These are phyloP conservation scores for Amaranthus palmeri DNA, from an alignment of 148 eudicot species.

Conservation along the genomic window DNA sequence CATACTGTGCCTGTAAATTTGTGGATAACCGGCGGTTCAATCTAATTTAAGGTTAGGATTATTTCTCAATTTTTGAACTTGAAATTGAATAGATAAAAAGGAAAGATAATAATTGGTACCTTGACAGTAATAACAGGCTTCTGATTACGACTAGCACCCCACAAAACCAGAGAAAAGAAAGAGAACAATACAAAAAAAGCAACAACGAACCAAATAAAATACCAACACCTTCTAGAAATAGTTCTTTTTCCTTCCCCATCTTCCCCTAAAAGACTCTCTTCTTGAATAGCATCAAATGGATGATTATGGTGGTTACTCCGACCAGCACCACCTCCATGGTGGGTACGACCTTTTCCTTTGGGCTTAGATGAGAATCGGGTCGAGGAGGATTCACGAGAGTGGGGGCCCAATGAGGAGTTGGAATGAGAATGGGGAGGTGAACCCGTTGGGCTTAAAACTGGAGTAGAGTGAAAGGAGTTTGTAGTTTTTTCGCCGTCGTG, in stretches of 20 bases:
- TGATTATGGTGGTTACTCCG: conserved; percentile 22
- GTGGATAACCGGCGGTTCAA: no score
- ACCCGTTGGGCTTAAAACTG: conserved; percentile 68
- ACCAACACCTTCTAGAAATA: conserved; percentile 46
- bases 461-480: conserved; percentile 78
- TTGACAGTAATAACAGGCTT: conserved; percentile 65
- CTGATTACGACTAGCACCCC: conserved; percentile 81
- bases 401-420: conserved; percentile 51
- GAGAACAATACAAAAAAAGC: conserved; percentile 61
- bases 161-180: conserved; percentile 72
- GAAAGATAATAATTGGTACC: conserved; percentile 30
- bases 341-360: conserved; percentile 21
- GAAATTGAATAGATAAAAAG: neutral
- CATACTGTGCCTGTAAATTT: no score
- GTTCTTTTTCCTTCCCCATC: conserved; percentile 34
- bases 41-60: no score
- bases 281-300: conserved; percentile 72
- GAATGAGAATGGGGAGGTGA: conserved; percentile 58
- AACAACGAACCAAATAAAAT: conserved; percentile 45
- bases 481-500: conserved; percentile 79
- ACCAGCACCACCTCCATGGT: conserved; percentile 14
- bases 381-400: conserved; percentile 79
- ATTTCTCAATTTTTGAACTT: no score
- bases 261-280: conserved; percentile 53
- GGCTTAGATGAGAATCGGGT: conserved; percentile 67